Percentiles rank a stretch among this genome's conserved stretches.
These are phyloP conservation scores for Pulveroboletus frians DNA, from an alignment of 768 basidiomycete species.

Conservation along the genomic window DNA sequence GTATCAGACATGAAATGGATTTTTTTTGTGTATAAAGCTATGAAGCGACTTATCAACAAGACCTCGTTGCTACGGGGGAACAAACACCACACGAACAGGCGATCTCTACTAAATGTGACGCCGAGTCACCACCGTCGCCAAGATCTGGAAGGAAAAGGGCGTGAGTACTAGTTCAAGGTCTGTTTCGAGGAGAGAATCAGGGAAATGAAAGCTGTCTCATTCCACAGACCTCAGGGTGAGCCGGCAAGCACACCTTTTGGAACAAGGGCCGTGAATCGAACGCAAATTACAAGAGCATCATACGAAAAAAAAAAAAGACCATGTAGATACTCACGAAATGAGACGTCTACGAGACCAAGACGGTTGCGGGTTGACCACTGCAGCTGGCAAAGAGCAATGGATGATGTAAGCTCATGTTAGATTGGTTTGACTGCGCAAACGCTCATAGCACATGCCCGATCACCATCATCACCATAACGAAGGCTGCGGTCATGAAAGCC, in stretches of 20 bases:
- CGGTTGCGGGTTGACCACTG: neutral
- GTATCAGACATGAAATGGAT: conserved; percentile 25
- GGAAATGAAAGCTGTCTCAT: conserved; percentile 62
- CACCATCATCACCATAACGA: conserved; percentile 37
- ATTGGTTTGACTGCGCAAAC: neutral
- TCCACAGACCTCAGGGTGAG: conserved; percentile 57
- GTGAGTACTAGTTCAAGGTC: conserved; percentile 4
- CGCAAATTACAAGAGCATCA: conserved; percentile 86
- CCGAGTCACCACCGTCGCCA: neutral
- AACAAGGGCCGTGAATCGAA: conserved; percentile 61
- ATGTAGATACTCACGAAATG: conserved; percentile 14
- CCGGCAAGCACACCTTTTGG: conserved; percentile 78
- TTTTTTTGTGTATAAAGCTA: conserved; percentile 13
- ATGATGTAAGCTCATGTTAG: no score
- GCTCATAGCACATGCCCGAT: conserved; percentile 11
- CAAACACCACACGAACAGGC: conserved; percentile 9
- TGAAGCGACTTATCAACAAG: conserved; percentile 14
- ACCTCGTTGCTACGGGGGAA: conserved; percentile 7
- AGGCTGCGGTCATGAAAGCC: conserved; percentile 53
- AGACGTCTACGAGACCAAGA: neutral
- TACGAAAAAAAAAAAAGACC: conserved; percentile 16
- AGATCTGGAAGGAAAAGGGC: neutral
- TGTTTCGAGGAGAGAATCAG: conserved; percentile 36
- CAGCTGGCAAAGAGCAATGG: no score
- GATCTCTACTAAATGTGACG: neutral